These are phyloP conservation scores for Lactuca saligna DNA, from an alignment of 129 eudicot genomes.

Conservation along the genomic window DNA sequence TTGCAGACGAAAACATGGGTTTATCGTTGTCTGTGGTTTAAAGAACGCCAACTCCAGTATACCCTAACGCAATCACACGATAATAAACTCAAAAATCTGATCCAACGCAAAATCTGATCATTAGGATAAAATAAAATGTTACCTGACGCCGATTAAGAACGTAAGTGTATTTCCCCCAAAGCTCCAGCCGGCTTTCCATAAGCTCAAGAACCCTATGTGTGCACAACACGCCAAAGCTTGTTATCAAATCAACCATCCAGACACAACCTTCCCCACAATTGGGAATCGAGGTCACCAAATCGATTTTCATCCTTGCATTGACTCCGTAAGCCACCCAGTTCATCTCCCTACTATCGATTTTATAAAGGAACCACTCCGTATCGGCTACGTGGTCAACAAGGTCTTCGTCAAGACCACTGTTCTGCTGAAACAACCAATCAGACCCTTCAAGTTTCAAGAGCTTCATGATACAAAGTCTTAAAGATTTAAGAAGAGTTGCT, in stretches of 20 bases:
- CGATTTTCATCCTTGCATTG: constrained; percentile 45
- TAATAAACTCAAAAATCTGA: neutral
- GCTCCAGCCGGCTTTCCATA: constrained; percentile 93
- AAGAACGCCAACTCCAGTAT: constrained; percentile 72
- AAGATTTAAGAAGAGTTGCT: constrained; percentile 69
- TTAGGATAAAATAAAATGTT: neutral
- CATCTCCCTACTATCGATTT: constrained; percentile 64
- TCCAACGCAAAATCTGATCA: neutral
- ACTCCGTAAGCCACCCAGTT: constrained; percentile 33
- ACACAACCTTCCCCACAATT: too few species aligned
- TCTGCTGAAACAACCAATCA: constrained; percentile 44
- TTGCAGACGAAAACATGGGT: constrained; percentile 86
- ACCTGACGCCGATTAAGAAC: neutral
- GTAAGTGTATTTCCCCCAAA: constrained; percentile 43
- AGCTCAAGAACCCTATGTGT: constrained; percentile 86
- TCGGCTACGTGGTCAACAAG: constrained; percentile 80
- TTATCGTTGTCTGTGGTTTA: constrained; percentile 60
- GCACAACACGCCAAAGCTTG: constrained; percentile 95
- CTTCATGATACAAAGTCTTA: neutral
- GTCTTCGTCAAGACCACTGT: constrained; percentile 89
- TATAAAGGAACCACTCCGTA: constrained; percentile 68
- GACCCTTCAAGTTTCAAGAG: too few species aligned
- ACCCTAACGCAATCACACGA: neutral
- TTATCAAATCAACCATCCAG: constrained; percentile 48
- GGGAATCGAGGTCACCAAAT: constrained; percentile 39